A percentile compares a stretch with the other conserved stretches of the same genome.
Evolutionary conservation across 1,139 yeast genomes (phyloP).

Genomic region (Insectozyma bohioensis): DNA sequence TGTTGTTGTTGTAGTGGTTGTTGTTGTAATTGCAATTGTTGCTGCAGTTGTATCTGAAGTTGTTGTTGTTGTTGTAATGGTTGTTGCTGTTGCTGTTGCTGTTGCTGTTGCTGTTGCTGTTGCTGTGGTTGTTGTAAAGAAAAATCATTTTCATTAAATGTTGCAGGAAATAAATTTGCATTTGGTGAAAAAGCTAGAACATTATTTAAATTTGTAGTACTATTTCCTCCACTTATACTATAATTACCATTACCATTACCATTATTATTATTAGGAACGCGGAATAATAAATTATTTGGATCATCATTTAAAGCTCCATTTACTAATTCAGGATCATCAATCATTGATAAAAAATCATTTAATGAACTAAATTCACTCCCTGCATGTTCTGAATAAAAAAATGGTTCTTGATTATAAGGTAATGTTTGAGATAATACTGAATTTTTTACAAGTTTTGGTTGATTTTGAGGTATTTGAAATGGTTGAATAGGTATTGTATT

Average conservation of each 20-base stretch:
- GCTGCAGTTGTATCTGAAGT: constrained; percentile 14
- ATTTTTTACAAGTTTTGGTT: constrained; percentile 19
- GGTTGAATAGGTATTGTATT: constrained; percentile 12
- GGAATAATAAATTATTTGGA: constrained; percentile 26
- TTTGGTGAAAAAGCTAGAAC: constrained; percentile 33
- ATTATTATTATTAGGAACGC: constrained; percentile 17
- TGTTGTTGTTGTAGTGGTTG: constrained; percentile 9
- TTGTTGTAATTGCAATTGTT: constrained; percentile 8
- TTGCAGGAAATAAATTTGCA: constrained; percentile 21
- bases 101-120: constrained; percentile 7
- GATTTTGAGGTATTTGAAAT: constrained; percentile 7
- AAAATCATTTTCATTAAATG: constrained; percentile 18
- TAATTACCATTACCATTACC: constrained; percentile 9
- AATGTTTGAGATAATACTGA: constrained; percentile 45
- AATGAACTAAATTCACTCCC: constrained; percentile 90
- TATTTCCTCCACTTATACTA: constrained; percentile 16
- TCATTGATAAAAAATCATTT: constrained; percentile 85
- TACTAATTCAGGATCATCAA: constrained; percentile 76
- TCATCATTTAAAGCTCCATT: constrained; percentile 49
- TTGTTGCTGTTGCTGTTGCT: constrained; percentile 9
- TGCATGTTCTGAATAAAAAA: constrained; percentile 87
- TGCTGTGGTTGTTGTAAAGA: constrained; percentile 12
- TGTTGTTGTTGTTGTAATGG: constrained; percentile 11
- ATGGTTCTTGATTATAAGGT: constrained; percentile 64
- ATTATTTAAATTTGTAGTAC: constrained; percentile 22